Conservation (phyloP, 2,329 filamentous ascomycete genomes). For the Stromatinia cepivora region DNA sequence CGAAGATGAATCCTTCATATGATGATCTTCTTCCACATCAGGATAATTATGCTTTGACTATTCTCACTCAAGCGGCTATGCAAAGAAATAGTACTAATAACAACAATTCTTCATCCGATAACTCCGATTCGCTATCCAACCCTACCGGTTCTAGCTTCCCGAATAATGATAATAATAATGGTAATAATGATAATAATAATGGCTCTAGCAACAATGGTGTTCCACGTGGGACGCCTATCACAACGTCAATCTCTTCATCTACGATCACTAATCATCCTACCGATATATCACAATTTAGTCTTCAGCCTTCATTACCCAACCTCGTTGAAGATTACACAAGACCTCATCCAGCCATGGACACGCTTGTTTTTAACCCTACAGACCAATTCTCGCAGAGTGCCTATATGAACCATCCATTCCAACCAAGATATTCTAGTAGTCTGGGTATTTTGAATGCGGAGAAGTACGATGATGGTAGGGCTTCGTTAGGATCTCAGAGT, state of each 20-base stretch:
- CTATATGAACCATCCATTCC: conserved; percentile 29
- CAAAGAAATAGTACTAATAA: conserved; percentile 23
- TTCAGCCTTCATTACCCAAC: conserved; percentile 8
- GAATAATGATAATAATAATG: neutral
- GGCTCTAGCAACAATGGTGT: neutral
- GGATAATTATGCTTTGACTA: conserved; percentile 35
- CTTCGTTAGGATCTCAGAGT: conserved; percentile 28
- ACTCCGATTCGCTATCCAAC: conserved; percentile 3
- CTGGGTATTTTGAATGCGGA: conserved; percentile 50
- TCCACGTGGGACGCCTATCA: conserved; percentile 6
- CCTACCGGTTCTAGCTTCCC: conserved; percentile 13
- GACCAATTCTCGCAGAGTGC: conserved; percentile 18
- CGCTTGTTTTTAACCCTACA: conserved; percentile 30
- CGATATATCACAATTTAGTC: conserved; percentile 13
- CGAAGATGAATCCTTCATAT: conserved; percentile 30
- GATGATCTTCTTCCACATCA: conserved; percentile 26
- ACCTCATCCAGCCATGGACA: conserved; percentile 30
- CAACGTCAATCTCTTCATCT: neutral
- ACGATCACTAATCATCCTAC: conserved; percentile 27
- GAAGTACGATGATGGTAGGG: conserved; percentile 46
- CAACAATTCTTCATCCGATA: neutral
- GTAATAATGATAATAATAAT: too few species aligned
- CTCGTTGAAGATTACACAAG: conserved; percentile 19
- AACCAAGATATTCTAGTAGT: conserved; percentile 26
- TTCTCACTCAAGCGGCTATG: conserved; percentile 37